Evolutionary conservation across 2,329 filamentous ascomycete genomes (phyloP).

Genomic region (Cercospora berteroae): DNA sequence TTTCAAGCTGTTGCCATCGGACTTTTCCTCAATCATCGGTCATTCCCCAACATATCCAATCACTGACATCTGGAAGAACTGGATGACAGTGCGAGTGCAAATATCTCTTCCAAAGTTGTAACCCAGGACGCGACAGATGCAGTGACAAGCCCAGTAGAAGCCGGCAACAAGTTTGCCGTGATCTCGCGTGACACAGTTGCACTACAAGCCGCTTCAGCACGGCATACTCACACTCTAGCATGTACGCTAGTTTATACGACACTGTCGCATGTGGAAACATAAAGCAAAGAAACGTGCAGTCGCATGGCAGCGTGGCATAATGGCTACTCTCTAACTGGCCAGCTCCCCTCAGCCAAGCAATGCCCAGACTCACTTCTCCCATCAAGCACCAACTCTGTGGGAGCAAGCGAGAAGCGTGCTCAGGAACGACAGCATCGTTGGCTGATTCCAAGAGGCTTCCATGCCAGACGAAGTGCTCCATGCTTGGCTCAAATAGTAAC

Average conservation of each 20-base stretch:
- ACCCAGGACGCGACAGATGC: not conserved
- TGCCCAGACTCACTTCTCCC: slow-evolving; percentile 11
- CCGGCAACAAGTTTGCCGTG: not conserved
- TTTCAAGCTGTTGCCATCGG: not conserved
- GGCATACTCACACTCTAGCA: not conserved
- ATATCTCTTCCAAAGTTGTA: not conserved
- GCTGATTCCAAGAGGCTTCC: not conserved
- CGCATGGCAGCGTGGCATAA: slow-evolving; percentile 15
- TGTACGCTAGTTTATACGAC: not conserved
- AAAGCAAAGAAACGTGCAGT: slow-evolving; percentile 1
- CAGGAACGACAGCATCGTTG: slow-evolving; percentile 11
- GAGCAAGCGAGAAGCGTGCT: slow-evolving; percentile 15
- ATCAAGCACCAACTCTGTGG: slow-evolving; percentile 8
- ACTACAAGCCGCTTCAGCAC: not conserved
- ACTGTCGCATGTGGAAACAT: not conserved
- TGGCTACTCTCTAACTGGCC: slow-evolving; percentile 2
- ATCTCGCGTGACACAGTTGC: not conserved
- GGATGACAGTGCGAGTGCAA: not conserved
- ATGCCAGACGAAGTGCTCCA: not conserved
- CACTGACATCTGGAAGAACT: not conserved
- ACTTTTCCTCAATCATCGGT: not conserved
- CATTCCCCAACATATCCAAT: not conserved
- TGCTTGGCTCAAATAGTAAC: not conserved
- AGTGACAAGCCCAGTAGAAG: not conserved
- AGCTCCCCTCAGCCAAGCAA: slow-evolving; percentile 10